Base-by-base conservation (phyloP, 352 stramenopile species). In the Plasmopara halstedii region DNA sequence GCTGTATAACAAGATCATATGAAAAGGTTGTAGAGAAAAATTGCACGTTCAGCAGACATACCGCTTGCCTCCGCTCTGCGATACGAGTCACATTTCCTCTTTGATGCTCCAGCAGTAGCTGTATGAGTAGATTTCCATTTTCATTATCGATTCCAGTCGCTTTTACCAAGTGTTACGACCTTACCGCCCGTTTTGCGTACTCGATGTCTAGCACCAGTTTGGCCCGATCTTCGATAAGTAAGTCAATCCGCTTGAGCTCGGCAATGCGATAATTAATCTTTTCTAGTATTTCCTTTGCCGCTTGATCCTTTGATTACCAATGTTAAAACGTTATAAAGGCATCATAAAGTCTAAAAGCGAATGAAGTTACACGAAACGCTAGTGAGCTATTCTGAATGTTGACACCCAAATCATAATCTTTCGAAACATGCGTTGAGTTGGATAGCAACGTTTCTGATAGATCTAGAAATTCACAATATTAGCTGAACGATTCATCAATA, bases 191-290 rank as follows among this genome's bases (percentile, higher is more conserved):
- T 31, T 83, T 77, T 2, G 72, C 74, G 50, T 89, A 89, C 49
- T 89, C 74, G 14, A 85, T 56, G 15, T 85, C 77, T 14, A 86
- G 44, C 35, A 84, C 68, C 13, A 85, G 50, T n/a, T 73, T 69
- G 3, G 41, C 42, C 9, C 70, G 68, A 7, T 76, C 55, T n/a
- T 57, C 40, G 17, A 89, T 70, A 21, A 77, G 46, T 5, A 31
- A 44, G 34, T 67, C 47, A 8, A 83, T 60, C 8, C 49, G 42
- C 23, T 75, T 50, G 2, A 82, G 39, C 6, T 65, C 62, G 15
- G 42, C 39, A 27, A 85, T 56, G 4, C 54, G 67, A 27, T 42
- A 53, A 50, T 83, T 58, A 17, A 88, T 66, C 14, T 64, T 49
- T 6, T 29, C 31, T 2, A 86, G n/a, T 25, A 85, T 40, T 11